Evolutionary conservation across 1,139 yeast species (phyloP).

Genomic region (Geotrichum europaeum): DNA sequence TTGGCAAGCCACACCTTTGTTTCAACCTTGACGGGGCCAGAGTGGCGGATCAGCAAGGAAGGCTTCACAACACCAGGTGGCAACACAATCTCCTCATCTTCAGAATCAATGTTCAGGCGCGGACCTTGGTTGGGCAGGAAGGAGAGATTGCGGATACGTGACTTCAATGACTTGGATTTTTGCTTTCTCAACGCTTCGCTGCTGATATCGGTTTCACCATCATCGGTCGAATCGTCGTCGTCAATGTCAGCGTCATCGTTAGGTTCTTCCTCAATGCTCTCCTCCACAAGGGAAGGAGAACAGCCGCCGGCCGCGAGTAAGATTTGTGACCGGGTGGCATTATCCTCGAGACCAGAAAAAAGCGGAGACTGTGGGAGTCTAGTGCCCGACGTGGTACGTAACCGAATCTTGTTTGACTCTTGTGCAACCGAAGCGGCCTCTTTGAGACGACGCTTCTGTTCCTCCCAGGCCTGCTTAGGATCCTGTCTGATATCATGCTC

Average conservation of each 20-base stretch:
- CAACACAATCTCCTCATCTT: slow-evolving; percentile 76
- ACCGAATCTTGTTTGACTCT: slow-evolving; percentile 20
- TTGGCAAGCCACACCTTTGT: slow-evolving; percentile 98
- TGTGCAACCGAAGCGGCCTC: slow-evolving; percentile 23
- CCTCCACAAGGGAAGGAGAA: slow-evolving; percentile 19
- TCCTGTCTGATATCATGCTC: slow-evolving; percentile 73
- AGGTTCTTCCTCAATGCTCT: slow-evolving; percentile 30
- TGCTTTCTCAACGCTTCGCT: slow-evolving; percentile 8
- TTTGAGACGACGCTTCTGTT: slow-evolving; percentile 33
- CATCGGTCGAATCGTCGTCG: slow-evolving; percentile 29
- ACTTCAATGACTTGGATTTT: slow-evolving; percentile 7
- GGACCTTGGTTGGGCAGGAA: slow-evolving; percentile 26
- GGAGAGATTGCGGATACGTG: slow-evolving; percentile 21
- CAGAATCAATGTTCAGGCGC: slow-evolving; percentile 65
- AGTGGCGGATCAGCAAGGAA: slow-evolving; percentile 67
- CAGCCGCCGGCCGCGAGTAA: slow-evolving; percentile 11
- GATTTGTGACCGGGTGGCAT: slow-evolving; percentile 3
- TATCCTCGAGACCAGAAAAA: slow-evolving; percentile 15
- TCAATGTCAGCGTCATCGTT: slow-evolving; percentile 24
- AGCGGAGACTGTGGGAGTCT: slow-evolving; percentile 12
- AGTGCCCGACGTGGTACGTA: slow-evolving; percentile 10
- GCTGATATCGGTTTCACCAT: slow-evolving; percentile 22
- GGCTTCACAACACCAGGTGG: slow-evolving; percentile 92
- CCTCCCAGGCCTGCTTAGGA: slow-evolving; percentile 67
- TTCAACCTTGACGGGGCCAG: slow-evolving; percentile 89